Percentiles rank a stretch among this genome's conserved stretches.
Evolutionary conservation across 139 green algal genomes (phyloP).

Genomic region (Chlamydomonas urium): DNA sequence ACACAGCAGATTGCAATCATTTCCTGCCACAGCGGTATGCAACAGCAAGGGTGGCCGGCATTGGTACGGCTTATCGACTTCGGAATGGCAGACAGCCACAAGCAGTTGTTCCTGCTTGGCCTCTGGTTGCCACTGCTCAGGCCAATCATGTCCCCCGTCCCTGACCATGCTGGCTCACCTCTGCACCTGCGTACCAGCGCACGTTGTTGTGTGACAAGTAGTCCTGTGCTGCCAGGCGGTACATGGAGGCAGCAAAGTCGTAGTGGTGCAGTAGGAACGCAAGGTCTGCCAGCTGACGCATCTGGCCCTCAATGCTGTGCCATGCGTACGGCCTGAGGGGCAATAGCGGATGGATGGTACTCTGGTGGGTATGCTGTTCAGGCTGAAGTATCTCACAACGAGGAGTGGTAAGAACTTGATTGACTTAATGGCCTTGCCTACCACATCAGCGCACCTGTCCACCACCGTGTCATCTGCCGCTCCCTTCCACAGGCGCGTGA

Average conservation of each 20-base stretch:
- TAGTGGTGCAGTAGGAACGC: conserved; percentile 83
- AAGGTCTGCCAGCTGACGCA: conserved; percentile 80
- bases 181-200: conserved; percentile 71
- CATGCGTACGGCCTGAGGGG: conserved; percentile 36
- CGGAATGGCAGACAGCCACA: too few relatives aligned
- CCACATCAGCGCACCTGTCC: conserved; percentile 27
- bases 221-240: conserved; percentile 68
- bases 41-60: too few relatives aligned
- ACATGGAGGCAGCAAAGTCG: conserved; percentile 66
- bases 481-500: conserved; percentile 77
- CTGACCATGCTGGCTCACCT: too few relatives aligned
- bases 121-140: neutral
- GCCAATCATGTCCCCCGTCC: neutral
- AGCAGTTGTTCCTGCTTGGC: too few relatives aligned
- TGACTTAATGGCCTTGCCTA: too few relatives aligned
- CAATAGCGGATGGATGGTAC: neutral
- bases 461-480: conserved; percentile 19
- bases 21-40: conserved; percentile 47
- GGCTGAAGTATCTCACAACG: too few relatives aligned
- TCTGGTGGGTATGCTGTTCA: neutral
- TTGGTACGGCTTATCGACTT: too few relatives aligned
- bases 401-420: too few relatives aligned
- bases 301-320: conserved; percentile 67
- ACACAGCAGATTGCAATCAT: conserved; percentile 49
- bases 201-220: conserved; percentile 41